A percentile compares a stretch with the other conserved stretches of the same genome.
Conservation (phyloP, 2,329 filamentous ascomycete species). For the Tolypocladium paradoxum region DNA sequence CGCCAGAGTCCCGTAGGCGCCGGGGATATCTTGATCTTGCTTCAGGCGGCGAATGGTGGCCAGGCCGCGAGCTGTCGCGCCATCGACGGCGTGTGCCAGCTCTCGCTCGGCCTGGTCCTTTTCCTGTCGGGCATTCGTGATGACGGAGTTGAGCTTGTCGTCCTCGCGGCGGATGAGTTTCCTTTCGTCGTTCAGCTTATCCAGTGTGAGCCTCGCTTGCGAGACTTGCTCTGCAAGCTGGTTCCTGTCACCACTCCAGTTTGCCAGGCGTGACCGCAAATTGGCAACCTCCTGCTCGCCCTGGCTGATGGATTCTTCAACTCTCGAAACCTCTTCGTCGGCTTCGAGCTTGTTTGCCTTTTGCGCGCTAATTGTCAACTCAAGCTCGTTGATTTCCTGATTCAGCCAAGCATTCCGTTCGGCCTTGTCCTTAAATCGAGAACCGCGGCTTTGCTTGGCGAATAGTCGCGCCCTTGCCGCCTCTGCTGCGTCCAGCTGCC, state of each 20-base stretch:
- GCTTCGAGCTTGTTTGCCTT: conserved; percentile 79
- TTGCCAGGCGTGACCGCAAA: conserved; percentile 63
- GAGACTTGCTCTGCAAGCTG: conserved; percentile 64
- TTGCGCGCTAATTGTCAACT: conserved; percentile 63
- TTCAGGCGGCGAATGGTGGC: conserved; percentile 79
- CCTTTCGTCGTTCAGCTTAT: conserved; percentile 73
- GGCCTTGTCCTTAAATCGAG: conserved; percentile 76
- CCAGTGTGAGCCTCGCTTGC: conserved; percentile 65
- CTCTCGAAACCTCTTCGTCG: conserved; percentile 65
- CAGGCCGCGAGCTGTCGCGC: conserved; percentile 74
- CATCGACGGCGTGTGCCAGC: conserved; percentile 79
- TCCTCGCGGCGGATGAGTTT: conserved; percentile 84
- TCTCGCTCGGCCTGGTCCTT: conserved; percentile 66
- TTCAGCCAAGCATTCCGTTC: conserved; percentile 79
- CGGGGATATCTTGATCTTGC: conserved; percentile 65
- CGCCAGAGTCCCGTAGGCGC: conserved; percentile 84
- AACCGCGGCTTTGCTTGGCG: conserved; percentile 82
- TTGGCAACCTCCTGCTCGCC: conserved; percentile 63
- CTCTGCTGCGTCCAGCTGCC: conserved; percentile 66
- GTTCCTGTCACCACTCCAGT: conserved; percentile 65
- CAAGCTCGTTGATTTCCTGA: conserved; percentile 70
- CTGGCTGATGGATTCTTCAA: conserved; percentile 59
- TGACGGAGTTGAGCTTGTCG: conserved; percentile 70
- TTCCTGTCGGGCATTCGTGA: conserved; percentile 66
- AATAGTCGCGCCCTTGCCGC: conserved; percentile 68